Base-by-base conservation (phyloP, 257 asterid species). In the Nicotiana benthamiana region DNA sequence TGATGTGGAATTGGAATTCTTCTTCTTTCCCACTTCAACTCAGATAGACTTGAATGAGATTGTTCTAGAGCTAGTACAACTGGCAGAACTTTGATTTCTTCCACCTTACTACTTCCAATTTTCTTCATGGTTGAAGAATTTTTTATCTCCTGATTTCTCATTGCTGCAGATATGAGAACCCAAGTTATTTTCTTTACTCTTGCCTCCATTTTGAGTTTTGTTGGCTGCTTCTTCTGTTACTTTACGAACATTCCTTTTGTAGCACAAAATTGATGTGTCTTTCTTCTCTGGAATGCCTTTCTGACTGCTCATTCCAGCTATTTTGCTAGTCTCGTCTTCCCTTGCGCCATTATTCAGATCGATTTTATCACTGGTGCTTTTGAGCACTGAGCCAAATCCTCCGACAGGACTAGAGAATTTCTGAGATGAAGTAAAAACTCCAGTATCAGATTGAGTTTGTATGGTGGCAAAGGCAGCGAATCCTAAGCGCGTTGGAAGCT, bases 61-160 rank as follows among this genome's bases (percentile, higher is more conserved):
- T 87, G 89, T 92, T 92, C 97, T 72, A 91, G 75, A 54, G 97
- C 98, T 80, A 92, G 68, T 74, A 92, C 85, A 40, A 95, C 91
- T 2, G 97, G 96, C 17, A 88, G 82, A 46, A 77, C 83, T 43
- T 46, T 79, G 11, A 60, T 64, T 18, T 83, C 93, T 3, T 82
- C 84, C 51, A 74, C 17, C 65, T 57, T 83, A 60, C 22, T 82
- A 34, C 20, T 72, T 74, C 26, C 65, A 32, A 40, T 53, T 30
- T 24, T 74, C 83, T 63, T 30, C 13, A 28, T 17, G 34, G 65
- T 5, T 27, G 80, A 76, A 53, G 76, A 46, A 65, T 46, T 63
- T 63, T 27, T 7, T 22, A 65, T 77, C 79, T 68, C 68, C 53
- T 9, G 59, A 15, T 75, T 57, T 60, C 22, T 24, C 68, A 59